Conservation (phyloP, 2,329 filamentous ascomycete genomes). For the Bisporella sp. region DNA sequence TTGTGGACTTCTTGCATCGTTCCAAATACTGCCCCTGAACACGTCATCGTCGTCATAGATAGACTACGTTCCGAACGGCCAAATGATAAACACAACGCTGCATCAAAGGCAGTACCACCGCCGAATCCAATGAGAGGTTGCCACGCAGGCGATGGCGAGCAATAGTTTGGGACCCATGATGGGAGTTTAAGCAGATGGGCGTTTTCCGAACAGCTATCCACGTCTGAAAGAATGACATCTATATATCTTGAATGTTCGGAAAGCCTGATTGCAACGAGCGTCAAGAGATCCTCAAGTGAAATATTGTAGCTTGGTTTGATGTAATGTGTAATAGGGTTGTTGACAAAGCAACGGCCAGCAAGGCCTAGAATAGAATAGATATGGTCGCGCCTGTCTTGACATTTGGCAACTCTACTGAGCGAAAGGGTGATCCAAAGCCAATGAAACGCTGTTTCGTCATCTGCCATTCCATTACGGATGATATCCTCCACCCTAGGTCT, state of each 20-base stretch:
- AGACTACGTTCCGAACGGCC: neutral
- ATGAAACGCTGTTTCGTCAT: neutral
- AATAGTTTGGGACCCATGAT: neutral
- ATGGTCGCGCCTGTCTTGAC: neutral
- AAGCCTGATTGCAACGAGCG: neutral
- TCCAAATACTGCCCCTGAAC: neutral
- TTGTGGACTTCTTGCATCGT: neutral
- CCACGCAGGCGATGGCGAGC: neutral
- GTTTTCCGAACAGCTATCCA: neutral
- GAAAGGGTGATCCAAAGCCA: neutral
- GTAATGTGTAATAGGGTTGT: neutral
- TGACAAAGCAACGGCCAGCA: neutral
- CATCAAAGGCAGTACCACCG: neutral
- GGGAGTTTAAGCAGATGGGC: neutral
- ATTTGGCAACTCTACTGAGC: neutral
- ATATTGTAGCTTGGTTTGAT: neutral
- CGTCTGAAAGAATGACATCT: neutral
- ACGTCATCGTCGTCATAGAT: neutral
- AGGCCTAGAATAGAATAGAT: neutral
- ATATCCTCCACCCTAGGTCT: neutral
- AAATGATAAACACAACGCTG: neutral
- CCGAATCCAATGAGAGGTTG: neutral
- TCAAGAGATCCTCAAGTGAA: neutral
- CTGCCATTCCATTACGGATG: neutral
- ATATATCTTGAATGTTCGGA: neutral